A percentile compares a stretch with the other conserved stretches of the same genome.
Conservation (phyloP, 495 filamentous ascomycete genomes). For the Elaphomyces granulatus region DNA sequence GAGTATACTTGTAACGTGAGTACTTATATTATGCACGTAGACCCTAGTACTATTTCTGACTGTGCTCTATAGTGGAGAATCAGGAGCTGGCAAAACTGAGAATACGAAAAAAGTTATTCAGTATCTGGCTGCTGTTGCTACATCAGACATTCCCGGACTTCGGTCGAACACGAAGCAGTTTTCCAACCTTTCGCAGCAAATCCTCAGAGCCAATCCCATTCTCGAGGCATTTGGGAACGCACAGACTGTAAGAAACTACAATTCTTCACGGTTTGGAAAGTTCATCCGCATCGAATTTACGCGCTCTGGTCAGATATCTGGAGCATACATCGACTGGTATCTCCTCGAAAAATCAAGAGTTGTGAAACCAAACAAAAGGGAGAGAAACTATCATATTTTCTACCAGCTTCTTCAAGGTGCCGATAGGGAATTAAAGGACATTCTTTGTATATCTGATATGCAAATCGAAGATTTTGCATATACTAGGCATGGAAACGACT, state of each 20-base stretch:
- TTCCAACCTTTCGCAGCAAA: constrained; percentile 90
- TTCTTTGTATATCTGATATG: constrained; percentile 56
- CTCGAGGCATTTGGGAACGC: constrained; percentile 98
- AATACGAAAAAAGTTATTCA: constrained; percentile 99
- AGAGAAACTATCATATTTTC: constrained; percentile 96
- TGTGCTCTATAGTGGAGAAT: constrained; percentile 79
- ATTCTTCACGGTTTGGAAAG: constrained; percentile 97
- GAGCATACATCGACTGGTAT: constrained; percentile 98
- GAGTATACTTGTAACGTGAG: constrained; percentile 85
- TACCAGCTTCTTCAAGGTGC: constrained; percentile 89
- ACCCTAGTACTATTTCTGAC: too few species aligned
- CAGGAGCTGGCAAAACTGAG: constrained; percentile 96
- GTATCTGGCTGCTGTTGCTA: constrained; percentile 89
- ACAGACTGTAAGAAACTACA: constrained; percentile 95
- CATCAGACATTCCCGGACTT: constrained; percentile 56
- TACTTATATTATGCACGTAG: constrained; percentile 6
- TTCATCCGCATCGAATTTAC: constrained; percentile 98
- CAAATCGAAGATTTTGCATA: constrained; percentile 82
- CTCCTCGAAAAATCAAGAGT: constrained; percentile 93
- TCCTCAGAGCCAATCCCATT: constrained; percentile 91
- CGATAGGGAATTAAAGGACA: constrained; percentile 51
- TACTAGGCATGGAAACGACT: constrained; percentile 78
- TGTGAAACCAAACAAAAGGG: constrained; percentile 68
- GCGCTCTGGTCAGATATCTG: constrained; percentile 77
- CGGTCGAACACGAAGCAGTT: constrained; percentile 50